These are phyloP conservation scores for Fusarium acutatum DNA, from an alignment of 2,329 filamentous ascomycete genomes.

Conservation along the genomic window DNA sequence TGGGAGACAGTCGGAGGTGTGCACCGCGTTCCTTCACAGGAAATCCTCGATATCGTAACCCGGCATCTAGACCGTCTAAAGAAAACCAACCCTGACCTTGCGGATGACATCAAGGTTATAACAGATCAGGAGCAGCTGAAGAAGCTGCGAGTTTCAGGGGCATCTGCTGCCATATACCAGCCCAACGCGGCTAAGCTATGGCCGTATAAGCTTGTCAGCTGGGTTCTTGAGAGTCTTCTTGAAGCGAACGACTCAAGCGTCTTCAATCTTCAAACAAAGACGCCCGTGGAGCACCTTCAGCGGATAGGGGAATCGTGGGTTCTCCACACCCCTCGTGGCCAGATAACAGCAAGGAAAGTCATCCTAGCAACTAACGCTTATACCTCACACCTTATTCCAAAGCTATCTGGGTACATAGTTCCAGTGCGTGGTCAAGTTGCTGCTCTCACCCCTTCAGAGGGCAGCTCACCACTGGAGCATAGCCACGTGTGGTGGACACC, in stretches of 20 bases:
- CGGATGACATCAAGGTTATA: constrained; percentile 55
- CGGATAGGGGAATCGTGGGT: constrained; percentile 58
- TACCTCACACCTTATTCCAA: constrained; percentile 77
- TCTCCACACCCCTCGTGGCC: constrained; percentile 74
- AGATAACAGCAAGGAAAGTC: constrained; percentile 68
- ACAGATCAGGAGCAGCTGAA: constrained; percentile 52
- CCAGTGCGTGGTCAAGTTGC: constrained; percentile 80
- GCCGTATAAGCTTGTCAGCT: constrained; percentile 86
- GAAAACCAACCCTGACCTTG: constrained; percentile 64
- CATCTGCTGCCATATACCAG: constrained; percentile 71
- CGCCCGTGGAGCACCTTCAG: constrained; percentile 66
- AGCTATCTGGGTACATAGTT: constrained; percentile 75
- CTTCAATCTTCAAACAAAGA: constrained; percentile 80
- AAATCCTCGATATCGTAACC: constrained; percentile 62
- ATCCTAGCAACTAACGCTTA: constrained; percentile 87
- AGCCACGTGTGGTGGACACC: constrained; percentile 70
- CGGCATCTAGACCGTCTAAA: constrained; percentile 61
- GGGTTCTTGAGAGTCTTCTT: constrained; percentile 70
- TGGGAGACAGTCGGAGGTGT: constrained; percentile 71
- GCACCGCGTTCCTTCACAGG: constrained; percentile 67
- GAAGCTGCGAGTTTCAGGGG: constrained; percentile 63
- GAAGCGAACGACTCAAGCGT: constrained; percentile 45
- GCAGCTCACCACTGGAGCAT: constrained; percentile 54
- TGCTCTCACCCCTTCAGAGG: constrained; percentile 66
- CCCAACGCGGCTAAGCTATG: constrained; percentile 73